These are phyloP conservation scores for Trifolium pratense DNA, from an alignment of 306 rosid species.

Conservation along the genomic window DNA sequence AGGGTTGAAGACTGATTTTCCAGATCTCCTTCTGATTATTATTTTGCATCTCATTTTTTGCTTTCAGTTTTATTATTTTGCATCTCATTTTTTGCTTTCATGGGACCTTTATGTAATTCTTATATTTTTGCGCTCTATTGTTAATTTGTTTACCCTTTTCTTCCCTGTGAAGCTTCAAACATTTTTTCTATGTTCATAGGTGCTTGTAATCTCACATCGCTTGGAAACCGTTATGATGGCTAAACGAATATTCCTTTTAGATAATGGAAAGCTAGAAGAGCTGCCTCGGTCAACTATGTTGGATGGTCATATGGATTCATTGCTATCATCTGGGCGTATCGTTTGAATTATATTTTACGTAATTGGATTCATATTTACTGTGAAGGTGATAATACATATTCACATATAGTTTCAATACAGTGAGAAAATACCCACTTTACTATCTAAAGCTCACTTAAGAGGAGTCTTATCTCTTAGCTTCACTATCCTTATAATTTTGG, in stretches of 20 bases:
- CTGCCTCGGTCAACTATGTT: slow-evolving; percentile 54
- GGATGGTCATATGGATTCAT: slow-evolving; percentile 44
- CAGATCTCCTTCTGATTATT: background rate
- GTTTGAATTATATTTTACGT: slow-evolving; percentile 44
- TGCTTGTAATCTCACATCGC: slow-evolving; percentile 90
- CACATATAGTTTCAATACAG: slow-evolving; percentile 2
- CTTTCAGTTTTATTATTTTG: too few relatives aligned
- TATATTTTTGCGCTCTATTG: slow-evolving; percentile 12
- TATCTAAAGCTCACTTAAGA: background rate
- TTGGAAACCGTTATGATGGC: slow-evolving; percentile 89
- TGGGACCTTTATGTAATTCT: background rate
- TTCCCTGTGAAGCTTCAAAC: slow-evolving; percentile 12
- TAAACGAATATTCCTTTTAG: slow-evolving; percentile 67
- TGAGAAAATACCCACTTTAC: background rate
- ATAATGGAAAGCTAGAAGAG: slow-evolving; percentile 77
- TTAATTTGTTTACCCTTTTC: slow-evolving; percentile 5
- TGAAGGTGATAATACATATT: slow-evolving; percentile 20
- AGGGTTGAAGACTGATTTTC: background rate
- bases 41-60: slow-evolving; percentile 3
- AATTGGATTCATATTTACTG: slow-evolving; percentile 30
- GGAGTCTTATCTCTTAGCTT: background rate
- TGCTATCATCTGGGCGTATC: slow-evolving; percentile 53
- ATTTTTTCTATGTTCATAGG: slow-evolving; percentile 53
- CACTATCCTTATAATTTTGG: slow-evolving; percentile 1
- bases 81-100: background rate